Conservation (phyloP, 768 basidiomycete genomes). For the Panaeolus cyanescens region DNA sequence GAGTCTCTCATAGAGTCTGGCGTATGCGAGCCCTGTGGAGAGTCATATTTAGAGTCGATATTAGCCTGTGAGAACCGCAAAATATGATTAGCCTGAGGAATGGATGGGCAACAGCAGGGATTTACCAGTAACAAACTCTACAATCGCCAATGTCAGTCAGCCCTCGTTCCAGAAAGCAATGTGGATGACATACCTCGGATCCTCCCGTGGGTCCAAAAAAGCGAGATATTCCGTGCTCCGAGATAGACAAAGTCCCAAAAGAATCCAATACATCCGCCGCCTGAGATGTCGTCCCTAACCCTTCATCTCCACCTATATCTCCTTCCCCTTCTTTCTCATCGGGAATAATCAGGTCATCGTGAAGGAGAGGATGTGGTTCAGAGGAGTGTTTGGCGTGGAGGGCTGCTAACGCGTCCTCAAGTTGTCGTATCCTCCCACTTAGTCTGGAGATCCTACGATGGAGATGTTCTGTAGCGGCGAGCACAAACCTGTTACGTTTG, state of each 20-base stretch:
- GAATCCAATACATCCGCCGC: constrained; percentile 50
- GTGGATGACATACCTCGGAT: constrained; percentile 52
- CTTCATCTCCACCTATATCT: constrained; percentile 22
- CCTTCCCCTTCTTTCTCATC: constrained; percentile 30
- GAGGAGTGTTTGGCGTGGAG: constrained; percentile 52
- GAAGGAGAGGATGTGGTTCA: constrained; percentile 62
- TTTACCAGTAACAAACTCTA: constrained; percentile 29
- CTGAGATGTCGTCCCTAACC: constrained; percentile 3
- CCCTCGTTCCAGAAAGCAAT: background rate
- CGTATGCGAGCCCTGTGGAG: constrained; percentile 21
- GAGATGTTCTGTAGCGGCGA: constrained; percentile 68
- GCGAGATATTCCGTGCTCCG: constrained; percentile 59
- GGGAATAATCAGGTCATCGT: constrained; percentile 46
- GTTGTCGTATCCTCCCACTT: constrained; percentile 53
- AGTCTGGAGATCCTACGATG: constrained; percentile 57
- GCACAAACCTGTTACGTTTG: constrained; percentile 37
- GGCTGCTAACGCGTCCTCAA: constrained; percentile 60
- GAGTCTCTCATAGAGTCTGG: constrained; percentile 23
- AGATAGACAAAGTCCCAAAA: constrained; percentile 62
- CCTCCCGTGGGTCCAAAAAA: constrained; percentile 73
- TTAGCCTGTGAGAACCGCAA: constrained; percentile 22
- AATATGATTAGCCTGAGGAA: constrained; percentile 24
- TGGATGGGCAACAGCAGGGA: background rate
- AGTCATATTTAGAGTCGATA: constrained; percentile 19
- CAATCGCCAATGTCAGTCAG: constrained; percentile 1